A percentile compares a stretch with the other conserved stretches of the same genome.
phyloP scores from a whole-genome alignment of 768 basidiomycete species.

The Brasilioporus rufonigricans region DNA sequence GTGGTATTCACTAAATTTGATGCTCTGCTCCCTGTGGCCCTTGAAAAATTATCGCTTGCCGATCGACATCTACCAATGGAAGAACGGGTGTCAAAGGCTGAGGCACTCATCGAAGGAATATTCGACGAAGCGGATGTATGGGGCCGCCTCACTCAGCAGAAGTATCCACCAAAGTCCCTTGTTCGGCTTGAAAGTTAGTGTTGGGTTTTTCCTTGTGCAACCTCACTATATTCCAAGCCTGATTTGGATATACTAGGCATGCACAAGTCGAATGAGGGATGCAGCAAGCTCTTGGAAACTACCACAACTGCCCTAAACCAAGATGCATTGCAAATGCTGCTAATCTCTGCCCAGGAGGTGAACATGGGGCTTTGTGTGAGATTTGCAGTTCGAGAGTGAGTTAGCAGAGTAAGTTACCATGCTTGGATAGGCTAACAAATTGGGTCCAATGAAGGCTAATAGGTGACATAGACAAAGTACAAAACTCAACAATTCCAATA shows the following conservation, averaged over 20 bases:
- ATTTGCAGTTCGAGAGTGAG: neutral
- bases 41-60: neutral
- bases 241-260: neutral
- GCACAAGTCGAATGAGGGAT: neutral
- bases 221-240: neutral
- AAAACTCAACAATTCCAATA: neutral
- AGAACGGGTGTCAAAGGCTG: neutral
- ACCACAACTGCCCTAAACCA: neutral
- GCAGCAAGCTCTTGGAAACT: neutral
- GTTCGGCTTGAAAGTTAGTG: neutral
- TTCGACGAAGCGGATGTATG: neutral
- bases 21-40: neutral
- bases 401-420: neutral
- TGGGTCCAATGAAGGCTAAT: neutral
- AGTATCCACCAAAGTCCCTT: neutral
- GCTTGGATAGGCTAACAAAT: neutral
- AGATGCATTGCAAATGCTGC: neutral
- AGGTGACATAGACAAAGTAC: neutral
- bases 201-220: neutral
- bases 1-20: conserved; percentile 12
- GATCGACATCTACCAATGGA: neutral
- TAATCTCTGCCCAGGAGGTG: neutral
- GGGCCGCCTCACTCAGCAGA: neutral
- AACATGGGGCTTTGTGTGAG: neutral
- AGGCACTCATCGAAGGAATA: neutral